Base-by-base conservation (phyloP, 2,329 filamentous ascomycete genomes). In the Pseudogymnoascus sp. region DNA sequence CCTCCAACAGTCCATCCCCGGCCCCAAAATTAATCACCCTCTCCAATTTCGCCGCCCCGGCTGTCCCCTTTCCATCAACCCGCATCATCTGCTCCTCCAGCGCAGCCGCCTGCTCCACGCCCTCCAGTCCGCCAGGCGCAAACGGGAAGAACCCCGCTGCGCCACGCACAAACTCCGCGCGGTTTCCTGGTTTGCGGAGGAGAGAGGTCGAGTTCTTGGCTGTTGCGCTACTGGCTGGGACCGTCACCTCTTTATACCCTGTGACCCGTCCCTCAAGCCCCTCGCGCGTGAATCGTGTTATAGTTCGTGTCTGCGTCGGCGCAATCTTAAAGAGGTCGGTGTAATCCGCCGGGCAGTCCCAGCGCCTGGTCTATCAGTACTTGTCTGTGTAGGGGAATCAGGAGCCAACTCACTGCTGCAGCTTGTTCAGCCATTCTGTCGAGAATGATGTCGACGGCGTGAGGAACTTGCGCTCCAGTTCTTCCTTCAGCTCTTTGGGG, bases 141-240 rank as follows among this genome's bases (percentile, higher is more conserved):
- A 97, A 97, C 0, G 93, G 93, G 63, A 96, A 95, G 76, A 95
- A 97, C 0, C 93, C 93, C 6, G 92, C 91, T 35, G 89, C 92
- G 12, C 94, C 94, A 64, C 93, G 83, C 11, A 97, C 92, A 73
- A 97, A 96, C 58, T 97, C 92, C 30, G 90, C 90, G 64, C 90
- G 84, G 62, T 85, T 87, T 12, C 90, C 93, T 3, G 93, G 93
- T 70, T 95, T 95, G 50, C 94, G 84, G 14, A 89, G 78, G 39
- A 97, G 79, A 4, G 91, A 96, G 0, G 92, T 97, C 2, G 91
- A 97, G 70, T 96, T 96, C 76, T 97, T 99, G 57, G 91, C 93
- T 14, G 90, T 97, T 14, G 89, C 90, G 68, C 89, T 95, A 69
- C 86, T 89, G 34, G 90, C 90, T 4, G 93, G 91, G 7, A 97